Percentiles rank a stretch among this genome's conserved stretches.
Evolutionary conservation across 441 rosid genomes (phyloP).

Genomic region (Mallotus repandus): DNA sequence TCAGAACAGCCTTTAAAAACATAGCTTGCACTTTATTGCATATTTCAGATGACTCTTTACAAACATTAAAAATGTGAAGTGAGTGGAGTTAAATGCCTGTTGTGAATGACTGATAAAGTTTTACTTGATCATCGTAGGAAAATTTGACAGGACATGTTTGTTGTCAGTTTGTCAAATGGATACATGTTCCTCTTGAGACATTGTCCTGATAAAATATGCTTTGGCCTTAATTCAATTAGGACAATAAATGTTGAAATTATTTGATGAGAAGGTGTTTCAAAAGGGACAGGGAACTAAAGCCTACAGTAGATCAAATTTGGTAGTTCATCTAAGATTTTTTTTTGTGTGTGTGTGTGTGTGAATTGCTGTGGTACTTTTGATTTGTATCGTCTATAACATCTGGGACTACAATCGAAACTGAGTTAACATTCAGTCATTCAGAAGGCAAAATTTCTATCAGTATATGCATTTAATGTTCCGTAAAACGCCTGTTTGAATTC

Average conservation of each 20-base stretch:
- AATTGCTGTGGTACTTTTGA: too few relatives aligned
- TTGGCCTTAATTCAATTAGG: neutral
- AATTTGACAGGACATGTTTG: neutral
- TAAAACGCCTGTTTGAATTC: neutral
- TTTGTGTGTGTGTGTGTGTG: too few relatives aligned
- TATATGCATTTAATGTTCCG: neutral
- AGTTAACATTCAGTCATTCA: neutral
- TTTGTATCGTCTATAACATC: neutral
- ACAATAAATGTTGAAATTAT: neutral
- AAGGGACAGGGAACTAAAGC: neutral
- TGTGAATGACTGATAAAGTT: neutral
- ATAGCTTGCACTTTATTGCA: neutral
- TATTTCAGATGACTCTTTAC: neutral
- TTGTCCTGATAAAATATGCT: neutral
- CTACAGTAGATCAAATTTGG: neutral
- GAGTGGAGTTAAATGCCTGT: neutral
- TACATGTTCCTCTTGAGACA: neutral
- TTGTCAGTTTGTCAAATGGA: neutral
- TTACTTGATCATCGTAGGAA: neutral
- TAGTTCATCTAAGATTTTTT: neutral
- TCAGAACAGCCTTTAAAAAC: neutral
- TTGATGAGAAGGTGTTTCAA: neutral
- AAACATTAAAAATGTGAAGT: conserved; percentile 5
- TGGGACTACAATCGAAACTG: neutral
- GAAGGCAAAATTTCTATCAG: neutral